phyloP scores from a whole-genome alignment of 305 asterid genomes.

The Ilex paraguariensis region DNA sequence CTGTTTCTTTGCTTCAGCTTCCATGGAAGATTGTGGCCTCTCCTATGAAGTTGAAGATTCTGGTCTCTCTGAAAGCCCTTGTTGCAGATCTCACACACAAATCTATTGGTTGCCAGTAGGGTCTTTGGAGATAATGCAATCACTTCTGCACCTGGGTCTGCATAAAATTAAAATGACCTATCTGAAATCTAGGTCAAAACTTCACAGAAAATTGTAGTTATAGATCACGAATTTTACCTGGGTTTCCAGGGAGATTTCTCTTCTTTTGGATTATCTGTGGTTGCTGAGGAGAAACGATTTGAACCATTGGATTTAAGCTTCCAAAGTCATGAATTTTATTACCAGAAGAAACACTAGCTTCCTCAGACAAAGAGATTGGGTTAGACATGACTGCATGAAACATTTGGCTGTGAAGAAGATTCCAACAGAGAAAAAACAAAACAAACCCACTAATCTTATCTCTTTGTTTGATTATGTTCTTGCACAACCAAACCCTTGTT shows the following conservation, averaged over 20 bases:
- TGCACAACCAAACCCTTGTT: neutral
- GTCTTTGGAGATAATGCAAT: conserved; percentile 73
- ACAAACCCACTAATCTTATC: neutral
- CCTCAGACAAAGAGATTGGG: neutral
- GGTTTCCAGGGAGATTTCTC: conserved; percentile 73
- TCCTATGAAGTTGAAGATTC: conserved; percentile 77
- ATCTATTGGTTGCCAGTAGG: conserved; percentile 67
- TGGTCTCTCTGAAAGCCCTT: conserved; percentile 93
- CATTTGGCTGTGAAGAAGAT: neutral
- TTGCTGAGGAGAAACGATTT: conserved; percentile 22
- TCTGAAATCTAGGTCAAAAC: neutral
- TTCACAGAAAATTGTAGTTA: neutral
- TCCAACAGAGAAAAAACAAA: conserved; percentile 1
- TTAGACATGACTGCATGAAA: conserved; percentile 1
- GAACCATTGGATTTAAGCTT: conserved; percentile 34
- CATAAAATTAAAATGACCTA: neutral
- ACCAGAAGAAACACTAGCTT: conserved; percentile 1
- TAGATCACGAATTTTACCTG: conserved; percentile 29
- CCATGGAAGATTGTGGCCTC: conserved; percentile 95
- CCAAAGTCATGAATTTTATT: conserved; percentile 32
- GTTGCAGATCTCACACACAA: conserved; percentile 80
- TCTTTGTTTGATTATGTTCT: neutral
- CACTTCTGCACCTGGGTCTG: conserved; percentile 89
- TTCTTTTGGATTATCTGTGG: conserved; percentile 51
- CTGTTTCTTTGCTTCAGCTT: conserved; percentile 69